Evolutionary conservation across 257 asterid genomes (phyloP).

Genomic region (Solanum arcanum): DNA sequence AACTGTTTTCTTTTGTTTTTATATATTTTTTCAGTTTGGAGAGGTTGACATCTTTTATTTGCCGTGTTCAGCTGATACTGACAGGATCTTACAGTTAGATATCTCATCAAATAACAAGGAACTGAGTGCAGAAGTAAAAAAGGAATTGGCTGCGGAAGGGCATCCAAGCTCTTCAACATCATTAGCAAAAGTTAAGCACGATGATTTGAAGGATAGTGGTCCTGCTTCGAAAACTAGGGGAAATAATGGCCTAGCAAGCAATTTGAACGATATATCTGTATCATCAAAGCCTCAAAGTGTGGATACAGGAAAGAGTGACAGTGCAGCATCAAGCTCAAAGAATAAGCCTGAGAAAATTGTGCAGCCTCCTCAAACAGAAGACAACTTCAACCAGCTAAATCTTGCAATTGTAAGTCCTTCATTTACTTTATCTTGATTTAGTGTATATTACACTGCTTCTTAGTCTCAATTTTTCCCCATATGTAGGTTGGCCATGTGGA

Average conservation of each 20-base stretch:
- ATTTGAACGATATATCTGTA: slow-evolving; percentile 22
- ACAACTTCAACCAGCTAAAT: slow-evolving; percentile 62
- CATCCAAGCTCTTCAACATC: slow-evolving; percentile 33
- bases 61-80: slow-evolving; percentile 6
- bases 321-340: slow-evolving; percentile 25
- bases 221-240: slow-evolving; percentile 28
- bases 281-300: slow-evolving; percentile 40
- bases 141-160: slow-evolving; percentile 23
- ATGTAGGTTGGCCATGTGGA: slow-evolving; percentile 96
- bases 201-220: slow-evolving; percentile 18
- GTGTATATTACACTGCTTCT: background rate
- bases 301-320: slow-evolving; percentile 21
- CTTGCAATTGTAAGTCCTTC: slow-evolving; percentile 72
- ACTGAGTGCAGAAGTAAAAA: slow-evolving; percentile 17
- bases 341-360: slow-evolving; percentile 68
- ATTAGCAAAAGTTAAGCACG: slow-evolving; percentile 22
- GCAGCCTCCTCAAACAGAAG: slow-evolving; percentile 46
- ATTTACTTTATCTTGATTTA: background rate
- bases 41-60: slow-evolving; percentile 9
- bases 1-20: background rate
- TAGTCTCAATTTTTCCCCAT: background rate
- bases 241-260: slow-evolving; percentile 16
- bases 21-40: background rate
- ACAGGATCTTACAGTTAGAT: slow-evolving; percentile 16
- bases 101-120: slow-evolving; percentile 15